phyloP scores from a whole-genome alignment of 164 flowering plant species.

The Tinospora cordifolia region DNA sequence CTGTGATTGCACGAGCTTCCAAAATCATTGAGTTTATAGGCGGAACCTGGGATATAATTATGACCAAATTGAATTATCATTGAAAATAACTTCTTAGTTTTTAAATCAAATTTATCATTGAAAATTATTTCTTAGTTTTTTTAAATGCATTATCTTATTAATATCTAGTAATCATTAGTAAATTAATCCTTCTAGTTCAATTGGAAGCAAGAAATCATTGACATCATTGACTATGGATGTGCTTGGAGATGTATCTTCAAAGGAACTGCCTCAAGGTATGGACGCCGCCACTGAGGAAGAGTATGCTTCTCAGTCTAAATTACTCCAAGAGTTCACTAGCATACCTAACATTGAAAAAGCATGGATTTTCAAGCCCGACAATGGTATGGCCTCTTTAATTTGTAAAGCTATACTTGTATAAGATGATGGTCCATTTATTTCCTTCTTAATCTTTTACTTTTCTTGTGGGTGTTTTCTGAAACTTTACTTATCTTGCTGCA shows the following conservation, averaged over 20 bases:
- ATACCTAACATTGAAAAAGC: constrained; percentile 70
- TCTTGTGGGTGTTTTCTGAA: neutral
- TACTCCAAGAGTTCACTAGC: constrained; percentile 56
- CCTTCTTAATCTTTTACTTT: neutral
- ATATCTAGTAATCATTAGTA: neutral
- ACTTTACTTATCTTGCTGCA: constrained; percentile 19
- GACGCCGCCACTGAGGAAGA: constrained; percentile 58
- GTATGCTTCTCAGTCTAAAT: constrained; percentile 56
- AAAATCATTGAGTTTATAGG: neutral
- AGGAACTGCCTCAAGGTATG: constrained; percentile 34
- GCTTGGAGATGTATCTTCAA: constrained; percentile 24
- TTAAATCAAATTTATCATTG: too few species aligned
- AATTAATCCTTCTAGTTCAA: constrained; percentile 7
- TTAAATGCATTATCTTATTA: neutral
- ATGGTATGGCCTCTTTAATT: constrained; percentile 33
- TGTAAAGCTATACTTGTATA: neutral
- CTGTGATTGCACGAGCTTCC: neutral
- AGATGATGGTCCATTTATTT: neutral
- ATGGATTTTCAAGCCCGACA: constrained; percentile 58
- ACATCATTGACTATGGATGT: constrained; percentile 41
- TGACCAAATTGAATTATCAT: neutral
- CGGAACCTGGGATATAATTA: neutral
- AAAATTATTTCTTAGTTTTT: neutral
- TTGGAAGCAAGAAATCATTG: constrained; percentile 24
- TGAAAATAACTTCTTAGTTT: neutral